Evolutionary conservation across 352 stramenopile genomes (phyloP), one percentile per base, ranked within the genome.

Genomic region (Phytophthora capsici): DNA sequence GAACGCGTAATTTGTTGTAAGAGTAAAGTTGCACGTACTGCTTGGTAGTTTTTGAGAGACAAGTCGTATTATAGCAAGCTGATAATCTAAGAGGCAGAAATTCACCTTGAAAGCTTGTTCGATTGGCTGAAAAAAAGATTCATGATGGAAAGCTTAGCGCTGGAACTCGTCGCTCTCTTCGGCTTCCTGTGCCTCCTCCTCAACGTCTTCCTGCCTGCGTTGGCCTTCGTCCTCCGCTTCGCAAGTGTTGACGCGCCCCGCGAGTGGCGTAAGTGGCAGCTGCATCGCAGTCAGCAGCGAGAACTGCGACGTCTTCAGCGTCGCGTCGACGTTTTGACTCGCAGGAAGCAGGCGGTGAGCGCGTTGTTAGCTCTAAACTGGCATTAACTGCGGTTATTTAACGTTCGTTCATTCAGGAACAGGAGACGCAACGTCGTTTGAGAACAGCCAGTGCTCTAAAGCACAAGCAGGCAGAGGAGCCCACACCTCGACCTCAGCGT

Each of bases 131-230:
- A 68, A 76, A 60, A 26, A 19, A 45, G 8, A 45, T 32, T 10
- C 45, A 49, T 38, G 43, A 54, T n/a, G 49, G 16, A n/a, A n/a
- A n/a, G n/a, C n/a, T n/a, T 89, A 32, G 62, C 54, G 23, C 49
- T 69, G 23, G 73, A 89, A 41, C 49, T 79, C 26, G 22, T 86
- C 43, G 77, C 80, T 32, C 46, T 87, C 43, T 77, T 84, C 45
- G 80, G 80, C 23, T 72, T 80, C 30, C 50, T 82, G 41, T 84
- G 69, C 45, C 41, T 79, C 58, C 53, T 86, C 17, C 63, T 75
- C 49, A 80, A 78, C 54, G 53, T 88, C 48, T 14, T 81, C 16
- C 49, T 85, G 36, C 76, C 76, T 6, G 32, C 69, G 20, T 30
- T 77, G 19, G 69, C 34, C 30, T 60, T 75, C 44, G 43, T 69